A percentile compares a stretch with the other conserved stretches of the same genome.
Conservation (phyloP, 148 eudicot genomes). For the Rhododendron kiyosumense region DNA sequence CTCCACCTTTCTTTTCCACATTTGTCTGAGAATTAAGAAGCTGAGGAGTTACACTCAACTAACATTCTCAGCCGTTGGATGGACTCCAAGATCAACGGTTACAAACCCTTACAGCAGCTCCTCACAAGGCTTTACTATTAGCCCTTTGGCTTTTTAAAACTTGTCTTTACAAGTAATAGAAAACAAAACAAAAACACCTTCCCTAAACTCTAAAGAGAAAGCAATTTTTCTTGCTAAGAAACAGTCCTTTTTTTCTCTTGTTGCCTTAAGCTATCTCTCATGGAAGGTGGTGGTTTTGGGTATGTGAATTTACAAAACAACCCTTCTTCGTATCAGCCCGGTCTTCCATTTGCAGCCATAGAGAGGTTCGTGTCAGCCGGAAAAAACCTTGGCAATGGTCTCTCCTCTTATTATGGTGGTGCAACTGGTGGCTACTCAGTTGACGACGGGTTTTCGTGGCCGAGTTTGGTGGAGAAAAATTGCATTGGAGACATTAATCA, state of each 20-base stretch:
- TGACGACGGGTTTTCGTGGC: not conserved
- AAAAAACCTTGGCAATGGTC: not conserved
- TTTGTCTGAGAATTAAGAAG: constrained; percentile 20
- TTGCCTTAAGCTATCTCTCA: constrained; percentile 9
- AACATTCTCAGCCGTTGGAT: constrained; percentile 29
- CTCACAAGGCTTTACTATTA: not conserved
- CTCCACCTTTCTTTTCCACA: constrained; percentile 4
- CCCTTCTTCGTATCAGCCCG: constrained; percentile 3
- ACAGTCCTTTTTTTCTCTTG: not conserved
- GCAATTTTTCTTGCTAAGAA: not conserved
- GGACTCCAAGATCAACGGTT: constrained; percentile 18
- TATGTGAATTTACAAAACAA: constrained; percentile 25
- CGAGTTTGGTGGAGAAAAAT: constrained; percentile 3
- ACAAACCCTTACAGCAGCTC: constrained; percentile 7
- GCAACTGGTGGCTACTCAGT: not conserved
- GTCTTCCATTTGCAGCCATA: constrained; percentile 49
- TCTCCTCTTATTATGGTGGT: constrained; percentile 8
- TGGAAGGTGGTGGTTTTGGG: constrained; percentile 26
- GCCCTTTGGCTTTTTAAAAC: constrained; percentile 9
- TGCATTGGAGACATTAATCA: not conserved
- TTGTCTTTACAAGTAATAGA: not conserved
- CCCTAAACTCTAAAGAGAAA: not conserved
- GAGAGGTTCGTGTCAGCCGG: constrained; percentile 35
- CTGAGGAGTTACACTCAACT: constrained; percentile 26
- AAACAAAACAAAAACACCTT: not conserved